phyloP scores from a whole-genome alignment of 306 rosid genomes.

The Astragalus glycyphyllos region DNA sequence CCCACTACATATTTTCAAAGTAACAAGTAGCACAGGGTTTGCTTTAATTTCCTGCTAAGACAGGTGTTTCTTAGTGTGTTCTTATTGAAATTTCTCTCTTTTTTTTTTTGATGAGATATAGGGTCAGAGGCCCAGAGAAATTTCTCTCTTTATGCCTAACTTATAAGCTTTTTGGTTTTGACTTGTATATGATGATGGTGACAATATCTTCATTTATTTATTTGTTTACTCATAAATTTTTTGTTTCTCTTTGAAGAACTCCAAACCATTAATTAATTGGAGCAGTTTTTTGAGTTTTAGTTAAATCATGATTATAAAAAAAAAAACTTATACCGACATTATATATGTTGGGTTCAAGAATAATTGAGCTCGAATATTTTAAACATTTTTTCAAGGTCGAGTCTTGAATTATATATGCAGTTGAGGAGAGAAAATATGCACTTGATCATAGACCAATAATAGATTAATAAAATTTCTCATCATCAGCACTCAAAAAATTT shows the following conservation, averaged over 20 bases:
- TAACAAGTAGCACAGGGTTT: slow-evolving; percentile 4
- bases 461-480: too few relatives aligned
- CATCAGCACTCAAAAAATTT: too few relatives aligned
- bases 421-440: too few relatives aligned
- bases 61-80: not conserved
- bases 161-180: not conserved
- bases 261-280: not conserved
- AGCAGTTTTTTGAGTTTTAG: not conserved
- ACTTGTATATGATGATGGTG: not conserved
- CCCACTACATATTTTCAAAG: slow-evolving; percentile 29
- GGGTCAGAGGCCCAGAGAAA: too few relatives aligned
- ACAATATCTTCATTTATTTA: not conserved
- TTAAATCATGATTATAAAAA: not conserved
- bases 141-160: not conserved
- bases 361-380: too few relatives aligned
- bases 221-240: not conserved
- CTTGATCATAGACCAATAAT: too few relatives aligned
- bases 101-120: too few relatives aligned
- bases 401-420: too few relatives aligned
- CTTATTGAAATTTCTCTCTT: not conserved
- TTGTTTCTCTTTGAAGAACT: not conserved
- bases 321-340: not conserved
- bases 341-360: too few relatives aligned
- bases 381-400: too few relatives aligned
- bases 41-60: not conserved